Percentiles rank a stretch among this genome's conserved stretches.
These are phyloP conservation scores for Diaporthe sp. DNA, from an alignment of 2,329 filamentous ascomycete genomes.

Conservation along the genomic window DNA sequence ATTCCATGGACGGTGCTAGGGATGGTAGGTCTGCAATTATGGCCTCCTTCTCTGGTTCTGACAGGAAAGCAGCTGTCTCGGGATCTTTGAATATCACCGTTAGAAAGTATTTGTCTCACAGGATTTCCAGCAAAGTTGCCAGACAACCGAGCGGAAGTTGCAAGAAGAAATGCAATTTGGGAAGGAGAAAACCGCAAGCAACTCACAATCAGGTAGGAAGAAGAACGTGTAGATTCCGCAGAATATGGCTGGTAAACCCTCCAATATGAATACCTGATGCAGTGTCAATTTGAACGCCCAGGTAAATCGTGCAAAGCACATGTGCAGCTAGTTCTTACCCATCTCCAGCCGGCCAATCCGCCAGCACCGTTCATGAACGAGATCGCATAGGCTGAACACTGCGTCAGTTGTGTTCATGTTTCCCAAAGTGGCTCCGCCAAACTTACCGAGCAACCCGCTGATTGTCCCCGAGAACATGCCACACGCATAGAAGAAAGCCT, in stretches of 20 bases:
- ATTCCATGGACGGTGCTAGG: slow-evolving; percentile 42
- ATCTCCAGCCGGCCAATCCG: slow-evolving; percentile 45
- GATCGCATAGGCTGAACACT: slow-evolving; percentile 43
- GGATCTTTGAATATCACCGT: slow-evolving; percentile 39
- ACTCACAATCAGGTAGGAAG: slow-evolving; percentile 44
- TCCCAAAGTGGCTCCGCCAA: too few species aligned
- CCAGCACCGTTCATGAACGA: slow-evolving; percentile 45
- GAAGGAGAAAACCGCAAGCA: too few species aligned
- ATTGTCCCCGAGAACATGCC: slow-evolving; percentile 50
- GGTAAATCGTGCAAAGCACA: too few species aligned
- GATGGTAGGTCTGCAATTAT: slow-evolving; percentile 43
- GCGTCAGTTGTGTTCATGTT: neutral
- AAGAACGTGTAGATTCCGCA: slow-evolving; percentile 44
- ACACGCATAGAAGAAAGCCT: slow-evolving; percentile 50
- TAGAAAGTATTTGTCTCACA: neutral
- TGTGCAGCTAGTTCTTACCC: slow-evolving; percentile 38
- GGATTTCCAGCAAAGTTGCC: neutral
- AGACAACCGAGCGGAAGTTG: neutral
- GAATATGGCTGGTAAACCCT: slow-evolving; percentile 45
- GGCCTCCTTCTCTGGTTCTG: slow-evolving; percentile 40
- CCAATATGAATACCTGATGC: slow-evolving; percentile 45
- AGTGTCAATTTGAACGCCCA: neutral
- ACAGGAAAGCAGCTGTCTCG: slow-evolving; percentile 43
- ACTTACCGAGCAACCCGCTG: slow-evolving; percentile 44
- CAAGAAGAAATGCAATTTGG: too few species aligned